These are phyloP conservation scores for Wickerhamiella parazyma DNA, from an alignment of 805 yeast genomes.

Conservation along the genomic window DNA sequence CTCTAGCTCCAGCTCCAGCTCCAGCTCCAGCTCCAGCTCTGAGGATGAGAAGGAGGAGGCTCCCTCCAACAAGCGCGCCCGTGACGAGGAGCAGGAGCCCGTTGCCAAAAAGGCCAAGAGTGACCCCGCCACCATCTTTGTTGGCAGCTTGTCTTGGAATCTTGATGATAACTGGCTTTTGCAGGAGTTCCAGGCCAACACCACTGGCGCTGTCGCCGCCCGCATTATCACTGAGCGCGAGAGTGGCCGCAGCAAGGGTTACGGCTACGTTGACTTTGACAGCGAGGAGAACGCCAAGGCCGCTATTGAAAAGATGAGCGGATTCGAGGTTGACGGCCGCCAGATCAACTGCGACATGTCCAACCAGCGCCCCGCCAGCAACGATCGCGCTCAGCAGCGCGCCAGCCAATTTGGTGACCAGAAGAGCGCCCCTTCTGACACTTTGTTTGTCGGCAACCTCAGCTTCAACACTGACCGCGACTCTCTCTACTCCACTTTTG, in stretches of 20 bases:
- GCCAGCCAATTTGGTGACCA: constrained; percentile 84
- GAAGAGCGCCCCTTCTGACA: constrained; percentile 86
- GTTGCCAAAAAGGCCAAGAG: constrained; percentile 34
- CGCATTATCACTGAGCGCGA: constrained; percentile 91
- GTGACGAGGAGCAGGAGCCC: constrained; percentile 32
- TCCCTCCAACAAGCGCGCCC: constrained; percentile 28
- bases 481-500: constrained; percentile 55
- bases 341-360: constrained; percentile 89
- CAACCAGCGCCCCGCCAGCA: constrained; percentile 51
- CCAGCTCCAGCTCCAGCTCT: no score
- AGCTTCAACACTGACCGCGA: constrained; percentile 85
- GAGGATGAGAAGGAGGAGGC: constrained; percentile 30
- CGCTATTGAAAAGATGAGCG: constrained; percentile 76
- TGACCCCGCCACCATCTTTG: constrained; percentile 83
- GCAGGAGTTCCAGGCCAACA: constrained; percentile 60
- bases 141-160: constrained; percentile 95
- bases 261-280: constrained; percentile 85
- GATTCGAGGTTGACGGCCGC: constrained; percentile 93
- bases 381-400: constrained; percentile 51
- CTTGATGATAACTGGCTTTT: constrained; percentile 90
- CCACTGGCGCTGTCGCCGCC: constrained; percentile 74
- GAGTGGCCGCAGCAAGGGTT: constrained; percentile 89
- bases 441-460: constrained; percentile 90
- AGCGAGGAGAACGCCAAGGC: constrained; percentile 64
- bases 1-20: constrained; percentile 21